Base-by-base conservation (phyloP, 1,284 basidiomycete genomes). In the Agroathelia rolfsii region DNA sequence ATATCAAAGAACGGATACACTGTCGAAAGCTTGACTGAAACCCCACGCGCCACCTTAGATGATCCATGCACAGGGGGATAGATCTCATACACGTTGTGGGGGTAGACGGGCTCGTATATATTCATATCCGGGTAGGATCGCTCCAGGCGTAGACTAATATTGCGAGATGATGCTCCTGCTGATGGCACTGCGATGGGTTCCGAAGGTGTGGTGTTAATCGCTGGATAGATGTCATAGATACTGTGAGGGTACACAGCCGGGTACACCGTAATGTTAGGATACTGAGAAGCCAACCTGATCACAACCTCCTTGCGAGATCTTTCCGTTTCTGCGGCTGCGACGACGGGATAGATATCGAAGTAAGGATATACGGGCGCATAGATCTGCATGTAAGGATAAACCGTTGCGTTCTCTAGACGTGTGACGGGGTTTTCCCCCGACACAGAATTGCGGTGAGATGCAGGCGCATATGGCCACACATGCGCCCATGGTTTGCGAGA, bases 371-470 rank as follows among this genome's bases (percentile, higher is more conserved):
- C 25, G 17, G 32, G 10, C 17, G 43, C 39, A 64, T 61, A 60
- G 24, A 60, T 52, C 7, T 50, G 43, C 13, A 58, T 24, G 24
- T 46, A 42, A 10, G 63, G 56, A 36, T 64, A 64, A 26, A 41
- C 41, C 6, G 25, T 27, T 12, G 30, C 35, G 26, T 9, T 37
- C 20, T 24, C 30, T 11, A 37, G 34, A 18, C n/a, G n/a, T n/a
- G n/a, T n/a, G n/a, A n/a, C n/a, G n/a, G n/a, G n/a, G n/a, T n/a
- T n/a, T n/a, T n/a, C n/a, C n/a, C n/a, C n/a, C n/a, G 8, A 29
- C 23, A 17, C 20, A 8, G 38, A 31, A 17, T 16, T 21, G 51
- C 13, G 55, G 55, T 53, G 51, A 52, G 9, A n/a, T n/a, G n/a
- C n/a, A n/a, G n/a, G n/a, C n/a, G 39, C 38, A 40, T 52, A 53